Evolutionary conservation across 345 rosid species (phyloP).

Genomic region (Hibiscus syriacus): DNA sequence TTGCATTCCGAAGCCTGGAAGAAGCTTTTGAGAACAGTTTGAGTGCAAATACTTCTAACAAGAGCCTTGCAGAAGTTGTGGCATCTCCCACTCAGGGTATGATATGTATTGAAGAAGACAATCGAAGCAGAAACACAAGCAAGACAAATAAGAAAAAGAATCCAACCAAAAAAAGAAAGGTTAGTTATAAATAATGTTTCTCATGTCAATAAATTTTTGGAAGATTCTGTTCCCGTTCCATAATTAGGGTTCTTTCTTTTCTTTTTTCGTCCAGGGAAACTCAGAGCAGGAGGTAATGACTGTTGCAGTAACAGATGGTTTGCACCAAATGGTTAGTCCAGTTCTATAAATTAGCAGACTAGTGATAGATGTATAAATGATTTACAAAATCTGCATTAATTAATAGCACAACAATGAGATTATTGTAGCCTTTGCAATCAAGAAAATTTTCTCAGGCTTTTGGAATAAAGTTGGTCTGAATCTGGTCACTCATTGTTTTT

Average conservation of each 20-base stretch:
- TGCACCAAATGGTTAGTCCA: slow-evolving; percentile 58
- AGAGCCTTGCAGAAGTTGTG: slow-evolving; percentile 43
- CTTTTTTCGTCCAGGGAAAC: slow-evolving; percentile 33
- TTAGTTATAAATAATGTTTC: slow-evolving; percentile 12
- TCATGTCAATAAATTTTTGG: background rate
- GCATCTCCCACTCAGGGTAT: slow-evolving; percentile 43
- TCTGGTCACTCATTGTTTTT: background rate
- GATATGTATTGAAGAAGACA: slow-evolving; percentile 49
- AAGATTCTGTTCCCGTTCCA: background rate
- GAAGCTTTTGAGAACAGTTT: slow-evolving; percentile 52
- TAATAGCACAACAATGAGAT: background rate
- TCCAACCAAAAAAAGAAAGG: slow-evolving; percentile 63
- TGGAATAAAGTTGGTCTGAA: background rate
- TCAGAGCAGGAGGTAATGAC: slow-evolving; percentile 50
- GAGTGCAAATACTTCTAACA: slow-evolving; percentile 39
- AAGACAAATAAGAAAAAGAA: slow-evolving; percentile 57
- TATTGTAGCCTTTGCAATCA: background rate
- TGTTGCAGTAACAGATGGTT: slow-evolving; percentile 45
- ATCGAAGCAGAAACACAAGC: slow-evolving; percentile 29
- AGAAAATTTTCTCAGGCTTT: background rate
- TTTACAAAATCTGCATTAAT: background rate
- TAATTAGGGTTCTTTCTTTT: background rate
- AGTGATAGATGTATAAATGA: background rate
- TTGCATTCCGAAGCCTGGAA: slow-evolving; percentile 49
- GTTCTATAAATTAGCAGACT: background rate